These are phyloP conservation scores for Salvia sclarea DNA, from an alignment of 305 asterid genomes.

Conservation along the genomic window DNA sequence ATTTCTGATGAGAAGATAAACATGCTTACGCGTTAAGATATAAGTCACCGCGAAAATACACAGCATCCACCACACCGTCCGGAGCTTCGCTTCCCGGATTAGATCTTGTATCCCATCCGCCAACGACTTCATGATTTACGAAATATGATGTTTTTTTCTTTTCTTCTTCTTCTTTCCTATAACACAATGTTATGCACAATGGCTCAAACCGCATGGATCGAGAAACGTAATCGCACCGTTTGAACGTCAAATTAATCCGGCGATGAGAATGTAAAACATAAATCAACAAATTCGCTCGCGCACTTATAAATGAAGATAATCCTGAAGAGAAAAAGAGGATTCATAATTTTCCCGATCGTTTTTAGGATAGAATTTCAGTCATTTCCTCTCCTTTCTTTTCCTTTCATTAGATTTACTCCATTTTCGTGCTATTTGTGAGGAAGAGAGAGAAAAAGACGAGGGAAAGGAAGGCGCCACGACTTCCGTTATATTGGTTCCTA, in stretches of 20 bases:
- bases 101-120: slow-evolving; percentile 69
- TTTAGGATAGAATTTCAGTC: slow-evolving; percentile 14
- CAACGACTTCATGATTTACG: slow-evolving; percentile 47
- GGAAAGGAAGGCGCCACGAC: slow-evolving; percentile 37
- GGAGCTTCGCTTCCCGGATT: slow-evolving; percentile 80
- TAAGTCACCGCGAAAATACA: slow-evolving; percentile 68
- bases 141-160: too few species aligned
- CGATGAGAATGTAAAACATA: not conserved
- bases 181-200: slow-evolving; percentile 17
- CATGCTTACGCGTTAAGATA: slow-evolving; percentile 65
- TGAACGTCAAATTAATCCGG: slow-evolving; percentile 7
- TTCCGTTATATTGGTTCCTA: slow-evolving; percentile 29
- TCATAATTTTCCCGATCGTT: slow-evolving; percentile 23
- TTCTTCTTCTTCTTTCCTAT: not conserved
- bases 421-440: slow-evolving; percentile 37
- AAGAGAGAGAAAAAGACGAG: slow-evolving; percentile 26
- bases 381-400: slow-evolving; percentile 15
- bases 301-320: not conserved
- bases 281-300: slow-evolving; percentile 25
- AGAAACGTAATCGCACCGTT: slow-evolving; percentile 2
- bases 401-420: slow-evolving; percentile 23
- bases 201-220: not conserved
- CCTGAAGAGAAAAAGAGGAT: not conserved
- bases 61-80: slow-evolving; percentile 82
- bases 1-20: slow-evolving; percentile 4